These are phyloP conservation scores for Suhomyces chickasaworum DNA, from an alignment of 1,139 yeast genomes.

Conservation along the genomic window DNA sequence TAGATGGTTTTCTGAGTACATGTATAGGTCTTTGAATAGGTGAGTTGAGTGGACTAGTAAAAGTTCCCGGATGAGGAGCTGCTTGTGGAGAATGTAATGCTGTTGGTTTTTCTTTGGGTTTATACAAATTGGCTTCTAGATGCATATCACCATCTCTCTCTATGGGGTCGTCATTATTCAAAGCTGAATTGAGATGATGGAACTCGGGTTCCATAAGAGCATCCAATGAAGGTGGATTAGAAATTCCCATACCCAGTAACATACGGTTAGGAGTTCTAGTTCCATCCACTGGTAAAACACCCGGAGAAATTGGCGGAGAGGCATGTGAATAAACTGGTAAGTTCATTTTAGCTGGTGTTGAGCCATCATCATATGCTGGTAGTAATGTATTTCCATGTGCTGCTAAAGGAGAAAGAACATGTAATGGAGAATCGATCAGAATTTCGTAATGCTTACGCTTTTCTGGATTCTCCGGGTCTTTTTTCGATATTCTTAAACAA, in stretches of 20 bases:
- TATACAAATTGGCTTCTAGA: conserved; percentile 60
- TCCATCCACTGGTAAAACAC: conserved; percentile 50
- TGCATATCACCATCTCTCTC: conserved; percentile 48
- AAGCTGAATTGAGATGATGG: conserved; percentile 31
- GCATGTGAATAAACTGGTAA: conserved; percentile 27
- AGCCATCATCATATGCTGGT: conserved; percentile 52
- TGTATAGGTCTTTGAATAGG: conserved; percentile 41
- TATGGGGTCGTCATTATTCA: conserved; percentile 40
- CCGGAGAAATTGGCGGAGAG: conserved; percentile 54
- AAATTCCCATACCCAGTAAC: not conserved
- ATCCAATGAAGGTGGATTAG: conserved; percentile 18
- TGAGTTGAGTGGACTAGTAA: conserved; percentile 39
- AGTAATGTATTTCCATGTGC: conserved; percentile 74
- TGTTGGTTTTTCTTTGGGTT: conserved; percentile 39
- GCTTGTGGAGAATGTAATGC: conserved; percentile 61
- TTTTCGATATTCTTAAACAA: conserved; percentile 71
- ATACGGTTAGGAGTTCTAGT: conserved; percentile 11
- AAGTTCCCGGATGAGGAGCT: conserved; percentile 46
- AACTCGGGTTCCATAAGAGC: conserved; percentile 22
- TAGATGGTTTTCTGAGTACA: conserved; percentile 37
- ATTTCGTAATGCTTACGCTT: conserved; percentile 88
- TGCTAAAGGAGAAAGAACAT: conserved; percentile 63
- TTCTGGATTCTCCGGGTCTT: conserved; percentile 55
- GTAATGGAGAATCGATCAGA: conserved; percentile 88
- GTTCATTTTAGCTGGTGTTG: conserved; percentile 16